A percentile compares a stretch with the other conserved stretches of the same genome.
Evolutionary conservation across 805 yeast species (phyloP).

Genomic region (Schwanniomyces pseudopolymorphus): DNA sequence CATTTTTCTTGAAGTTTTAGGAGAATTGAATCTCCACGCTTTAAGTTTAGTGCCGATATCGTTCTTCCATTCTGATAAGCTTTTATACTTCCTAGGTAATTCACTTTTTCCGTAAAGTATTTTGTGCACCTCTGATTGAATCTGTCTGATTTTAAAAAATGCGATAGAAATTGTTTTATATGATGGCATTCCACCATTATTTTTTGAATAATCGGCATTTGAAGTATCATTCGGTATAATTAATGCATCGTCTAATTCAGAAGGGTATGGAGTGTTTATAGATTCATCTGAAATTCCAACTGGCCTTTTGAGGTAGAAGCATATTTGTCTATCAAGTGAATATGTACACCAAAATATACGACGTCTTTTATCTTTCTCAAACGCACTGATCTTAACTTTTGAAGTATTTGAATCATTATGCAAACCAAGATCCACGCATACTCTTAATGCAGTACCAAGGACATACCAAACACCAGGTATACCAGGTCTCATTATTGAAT

Average conservation of each 20-base stretch:
- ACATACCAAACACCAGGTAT: conserved; percentile 93
- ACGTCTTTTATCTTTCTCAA: conserved; percentile 65
- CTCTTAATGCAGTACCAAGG: conserved; percentile 73
- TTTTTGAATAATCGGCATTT: conserved; percentile 38
- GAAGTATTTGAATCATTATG: conserved; percentile 58
- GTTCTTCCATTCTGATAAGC: conserved; percentile 61
- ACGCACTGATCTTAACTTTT: conserved; percentile 45
- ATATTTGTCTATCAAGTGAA: conserved; percentile 79
- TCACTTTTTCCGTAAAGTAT: conserved; percentile 70
- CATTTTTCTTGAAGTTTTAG: conserved; percentile 57
- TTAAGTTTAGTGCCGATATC: conserved; percentile 53
- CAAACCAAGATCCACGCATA: conserved; percentile 81
- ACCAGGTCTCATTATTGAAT: conserved; percentile 84
- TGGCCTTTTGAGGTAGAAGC: conserved; percentile 85
- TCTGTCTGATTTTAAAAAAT: conserved; percentile 65
- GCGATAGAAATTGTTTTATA: conserved; percentile 68
- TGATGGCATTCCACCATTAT: conserved; percentile 46
- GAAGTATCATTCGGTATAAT: conserved; percentile 38
- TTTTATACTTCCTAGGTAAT: conserved; percentile 60
- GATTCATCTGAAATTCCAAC: conserved; percentile 85
- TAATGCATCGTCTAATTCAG: conserved; percentile 69
- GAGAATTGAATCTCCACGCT: conserved; percentile 59
- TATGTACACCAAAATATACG: conserved; percentile 89
- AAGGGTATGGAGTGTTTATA: conserved; percentile 69
- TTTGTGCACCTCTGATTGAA: conserved; percentile 77